These are phyloP conservation scores for Phanerodontia chrysosporium DNA, from an alignment of 768 basidiomycete genomes.

Conservation along the genomic window DNA sequence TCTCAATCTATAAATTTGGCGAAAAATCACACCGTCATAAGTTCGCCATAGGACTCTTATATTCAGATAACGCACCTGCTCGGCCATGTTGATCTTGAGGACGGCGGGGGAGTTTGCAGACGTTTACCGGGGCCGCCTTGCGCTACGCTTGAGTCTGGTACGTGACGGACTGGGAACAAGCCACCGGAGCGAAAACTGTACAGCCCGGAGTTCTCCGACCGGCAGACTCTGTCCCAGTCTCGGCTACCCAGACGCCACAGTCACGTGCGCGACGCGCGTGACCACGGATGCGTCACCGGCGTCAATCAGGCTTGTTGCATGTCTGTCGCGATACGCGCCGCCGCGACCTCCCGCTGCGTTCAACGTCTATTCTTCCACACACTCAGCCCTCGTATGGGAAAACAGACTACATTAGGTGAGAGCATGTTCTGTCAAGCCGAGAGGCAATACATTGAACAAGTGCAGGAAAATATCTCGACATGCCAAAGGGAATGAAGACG, in stretches of 20 bases:
- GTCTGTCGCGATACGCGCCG: slow-evolving; percentile 24
- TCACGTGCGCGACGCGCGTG: slow-evolving; percentile 2
- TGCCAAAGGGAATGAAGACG: slow-evolving; percentile 64
- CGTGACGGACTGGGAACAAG: slow-evolving; percentile 26
- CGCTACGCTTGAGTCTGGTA: slow-evolving; percentile 8
- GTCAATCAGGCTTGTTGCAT: slow-evolving; percentile 17
- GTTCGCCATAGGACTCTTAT: background rate
- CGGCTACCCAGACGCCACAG: background rate
- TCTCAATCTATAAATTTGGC: slow-evolving; percentile 67
- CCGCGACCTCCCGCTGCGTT: slow-evolving; percentile 12
- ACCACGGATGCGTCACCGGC: slow-evolving; percentile 1
- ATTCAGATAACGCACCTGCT: slow-evolving; percentile 27
- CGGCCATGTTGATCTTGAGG: slow-evolving; percentile 36
- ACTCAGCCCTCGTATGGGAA: slow-evolving; percentile 42
- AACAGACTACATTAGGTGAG: slow-evolving; percentile 71
- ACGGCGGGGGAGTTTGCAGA: slow-evolving; percentile 17
- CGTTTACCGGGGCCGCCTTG: slow-evolving; percentile 8
- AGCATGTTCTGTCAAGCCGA: background rate
- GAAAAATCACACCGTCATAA: slow-evolving; percentile 11
- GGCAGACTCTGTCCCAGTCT: slow-evolving; percentile 9
- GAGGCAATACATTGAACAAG: background rate
- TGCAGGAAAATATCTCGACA: slow-evolving; percentile 70
- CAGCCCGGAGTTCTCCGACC: slow-evolving; percentile 35
- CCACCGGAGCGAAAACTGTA: slow-evolving; percentile 38
- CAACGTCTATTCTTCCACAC: background rate